phyloP scores from a whole-genome alignment of 345 rosid genomes.

The Populus davidiana region DNA sequence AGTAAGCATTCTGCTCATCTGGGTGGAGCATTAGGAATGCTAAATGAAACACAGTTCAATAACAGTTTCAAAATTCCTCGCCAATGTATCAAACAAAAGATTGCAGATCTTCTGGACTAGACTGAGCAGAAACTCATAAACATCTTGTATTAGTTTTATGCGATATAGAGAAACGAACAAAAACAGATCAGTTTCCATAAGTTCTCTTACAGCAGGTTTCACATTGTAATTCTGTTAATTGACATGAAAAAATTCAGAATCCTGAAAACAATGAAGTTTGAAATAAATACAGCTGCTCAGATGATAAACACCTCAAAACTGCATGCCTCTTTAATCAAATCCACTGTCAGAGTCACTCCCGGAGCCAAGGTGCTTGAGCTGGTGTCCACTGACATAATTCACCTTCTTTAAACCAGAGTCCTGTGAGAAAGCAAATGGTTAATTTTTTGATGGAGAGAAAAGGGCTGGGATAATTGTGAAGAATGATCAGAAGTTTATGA shows the following conservation, averaged over 20 bases:
- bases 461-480: background rate
- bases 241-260: background rate
- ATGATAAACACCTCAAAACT: constrained; percentile 14
- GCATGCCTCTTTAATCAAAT: constrained; percentile 6
- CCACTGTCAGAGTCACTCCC: constrained; percentile 9
- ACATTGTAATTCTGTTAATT: background rate
- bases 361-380: constrained; percentile 61
- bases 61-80: too few relatives aligned
- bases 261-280: background rate
- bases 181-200: background rate
- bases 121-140: too few relatives aligned
- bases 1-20: too few relatives aligned
- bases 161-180: too few relatives aligned
- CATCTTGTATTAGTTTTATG: too few relatives aligned
- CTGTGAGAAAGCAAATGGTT: constrained; percentile 34
- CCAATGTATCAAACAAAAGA: too few relatives aligned
- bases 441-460: background rate
- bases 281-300: constrained; percentile 5
- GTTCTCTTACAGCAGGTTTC: background rate
- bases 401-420: constrained; percentile 86
- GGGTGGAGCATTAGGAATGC: too few relatives aligned
- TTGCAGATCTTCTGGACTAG: too few relatives aligned
- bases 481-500: background rate
- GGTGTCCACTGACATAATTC: constrained; percentile 83
- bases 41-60: too few relatives aligned